Evolutionary conservation across 2,329 filamentous ascomycete species (phyloP).

Genomic region (Grosmannia huntii): DNA sequence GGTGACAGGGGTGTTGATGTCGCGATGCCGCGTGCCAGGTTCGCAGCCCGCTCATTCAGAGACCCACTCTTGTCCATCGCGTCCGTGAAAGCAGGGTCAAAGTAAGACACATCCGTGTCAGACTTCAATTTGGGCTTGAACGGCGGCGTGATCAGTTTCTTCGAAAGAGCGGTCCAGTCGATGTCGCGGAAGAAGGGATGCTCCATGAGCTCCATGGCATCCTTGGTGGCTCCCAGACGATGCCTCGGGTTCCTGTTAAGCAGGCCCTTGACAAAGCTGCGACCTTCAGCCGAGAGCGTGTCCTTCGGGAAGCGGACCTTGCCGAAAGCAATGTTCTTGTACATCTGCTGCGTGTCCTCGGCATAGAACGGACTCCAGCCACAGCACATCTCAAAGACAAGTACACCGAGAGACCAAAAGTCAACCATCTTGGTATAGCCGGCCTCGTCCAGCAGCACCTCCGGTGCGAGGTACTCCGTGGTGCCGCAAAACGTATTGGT

Average conservation of each 20-base stretch:
- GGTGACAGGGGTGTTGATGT: constrained; percentile 88
- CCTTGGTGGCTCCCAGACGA: constrained; percentile 76
- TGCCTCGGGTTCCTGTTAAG: constrained; percentile 96
- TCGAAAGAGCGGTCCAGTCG: constrained; percentile 77
- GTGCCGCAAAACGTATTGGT: constrained; percentile 99
- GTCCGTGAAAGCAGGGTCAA: constrained; percentile 96
- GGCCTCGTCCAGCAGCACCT: constrained; percentile 88
- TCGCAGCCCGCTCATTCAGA: constrained; percentile 80
- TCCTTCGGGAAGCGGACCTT: constrained; percentile 95
- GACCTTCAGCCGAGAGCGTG: constrained; percentile 83
- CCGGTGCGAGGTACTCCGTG: constrained; percentile 91
- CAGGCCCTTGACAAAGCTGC: constrained; percentile 95
- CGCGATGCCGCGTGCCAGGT: constrained; percentile 71
- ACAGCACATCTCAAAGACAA: constrained; percentile 99
- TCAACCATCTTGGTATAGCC: constrained; percentile 99
- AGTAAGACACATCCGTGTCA: constrained; percentile 93
- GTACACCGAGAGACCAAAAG: constrained; percentile 94
- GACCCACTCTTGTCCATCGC: constrained; percentile 78
- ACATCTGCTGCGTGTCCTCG: constrained; percentile 99
- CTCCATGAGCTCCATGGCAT: constrained; percentile 86
- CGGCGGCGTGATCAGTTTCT: constrained; percentile 87
- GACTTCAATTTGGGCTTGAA: constrained; percentile 98
- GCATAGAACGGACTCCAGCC: constrained; percentile 99
- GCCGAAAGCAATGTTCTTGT: constrained; percentile 99
- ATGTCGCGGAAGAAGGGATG: constrained; percentile 93